Evolutionary conservation across 352 stramenopile genomes (phyloP).

Genomic region (Lagenidium giganteum): DNA sequence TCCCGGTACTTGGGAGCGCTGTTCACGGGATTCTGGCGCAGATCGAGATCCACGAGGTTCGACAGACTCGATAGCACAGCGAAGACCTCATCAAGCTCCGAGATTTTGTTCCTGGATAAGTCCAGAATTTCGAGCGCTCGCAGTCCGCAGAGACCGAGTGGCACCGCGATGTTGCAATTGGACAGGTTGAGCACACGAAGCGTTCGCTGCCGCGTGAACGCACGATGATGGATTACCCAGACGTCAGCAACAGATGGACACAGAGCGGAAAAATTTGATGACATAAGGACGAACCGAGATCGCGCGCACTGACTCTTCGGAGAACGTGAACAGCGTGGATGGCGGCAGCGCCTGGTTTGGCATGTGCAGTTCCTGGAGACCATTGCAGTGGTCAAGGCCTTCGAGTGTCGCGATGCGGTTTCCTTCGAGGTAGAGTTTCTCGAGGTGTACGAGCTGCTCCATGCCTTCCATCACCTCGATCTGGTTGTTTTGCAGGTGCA

Average conservation of each 20-base stretch:
- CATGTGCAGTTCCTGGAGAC: constrained; percentile 61
- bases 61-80: constrained; percentile 37
- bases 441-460: constrained; percentile 27
- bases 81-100: constrained; percentile 68
- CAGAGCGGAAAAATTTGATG: neutral
- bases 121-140: constrained; percentile 51
- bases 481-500: constrained; percentile 72
- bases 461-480: constrained; percentile 51
- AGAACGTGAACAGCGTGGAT: constrained; percentile 33
- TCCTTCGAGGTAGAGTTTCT: constrained; percentile 72
- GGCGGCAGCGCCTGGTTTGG: constrained; percentile 44
- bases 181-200: constrained; percentile 59
- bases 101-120: constrained; percentile 57
- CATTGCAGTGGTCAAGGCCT: constrained; percentile 30
- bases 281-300: constrained; percentile 24
- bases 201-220: constrained; percentile 39
- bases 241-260: neutral
- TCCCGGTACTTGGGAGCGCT: constrained; percentile 56
- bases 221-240: neutral
- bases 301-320: constrained; percentile 30
- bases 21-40: constrained; percentile 54
- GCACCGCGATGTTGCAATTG: constrained; percentile 38
- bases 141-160: constrained; percentile 23
- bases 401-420: constrained; percentile 60
- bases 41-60: constrained; percentile 49